Evolutionary conservation across 768 basidiomycete species (phyloP).

Genomic region (Tulasnella sp.): DNA sequence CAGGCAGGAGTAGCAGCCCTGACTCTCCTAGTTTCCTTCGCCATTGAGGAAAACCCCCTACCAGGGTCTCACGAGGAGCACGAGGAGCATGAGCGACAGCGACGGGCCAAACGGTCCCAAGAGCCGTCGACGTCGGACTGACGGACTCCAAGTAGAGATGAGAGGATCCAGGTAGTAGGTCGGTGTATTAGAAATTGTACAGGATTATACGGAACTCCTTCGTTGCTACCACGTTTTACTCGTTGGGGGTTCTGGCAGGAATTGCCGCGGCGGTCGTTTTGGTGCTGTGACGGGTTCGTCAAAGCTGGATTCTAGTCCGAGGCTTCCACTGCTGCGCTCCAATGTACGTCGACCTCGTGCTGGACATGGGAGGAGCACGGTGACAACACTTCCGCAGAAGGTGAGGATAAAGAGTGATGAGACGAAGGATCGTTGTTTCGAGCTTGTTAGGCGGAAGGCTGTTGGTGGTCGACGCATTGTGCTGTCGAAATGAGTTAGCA

Average conservation of each 20-base stretch:
- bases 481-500: neutral
- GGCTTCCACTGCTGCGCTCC: neutral
- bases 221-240: slow-evolving; percentile 8
- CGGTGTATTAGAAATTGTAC: neutral
- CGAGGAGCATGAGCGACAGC: slow-evolving; percentile 45
- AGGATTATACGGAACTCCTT: neutral
- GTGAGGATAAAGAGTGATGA: slow-evolving; percentile 77
- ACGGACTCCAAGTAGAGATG: neutral
- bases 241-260: slow-evolving; percentile 2
- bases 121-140: neutral
- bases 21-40: slow-evolving; percentile 62
- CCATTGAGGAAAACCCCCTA: slow-evolving; percentile 46
- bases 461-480: slow-evolving; percentile 48
- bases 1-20: slow-evolving; percentile 65
- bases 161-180: neutral
- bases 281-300: neutral
- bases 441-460: slow-evolving; percentile 34
- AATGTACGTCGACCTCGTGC: slow-evolving; percentile 50
- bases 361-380: slow-evolving; percentile 78
- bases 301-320: neutral
- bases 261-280: neutral
- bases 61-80: slow-evolving; percentile 58
- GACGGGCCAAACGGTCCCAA: slow-evolving; percentile 3
- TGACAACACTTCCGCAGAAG: slow-evolving; percentile 70
- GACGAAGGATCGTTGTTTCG: slow-evolving; percentile 54